These are phyloP conservation scores for Chlorella sorokiniana DNA, from an alignment of 139 green algal genomes.

Conservation along the genomic window DNA sequence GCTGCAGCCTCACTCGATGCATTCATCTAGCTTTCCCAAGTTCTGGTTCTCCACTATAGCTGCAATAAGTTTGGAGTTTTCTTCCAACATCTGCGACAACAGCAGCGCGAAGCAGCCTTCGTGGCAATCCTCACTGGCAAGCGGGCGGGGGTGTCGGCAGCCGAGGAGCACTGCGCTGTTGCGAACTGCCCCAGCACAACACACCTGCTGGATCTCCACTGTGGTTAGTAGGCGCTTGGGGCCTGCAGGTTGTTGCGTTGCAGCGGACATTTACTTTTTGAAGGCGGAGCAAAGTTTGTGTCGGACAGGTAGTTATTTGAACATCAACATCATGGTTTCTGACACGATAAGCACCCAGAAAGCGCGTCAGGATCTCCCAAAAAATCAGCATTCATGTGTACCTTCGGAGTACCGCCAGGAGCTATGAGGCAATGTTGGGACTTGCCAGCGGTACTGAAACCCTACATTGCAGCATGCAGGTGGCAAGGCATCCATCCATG, in stretches of 20 bases:
- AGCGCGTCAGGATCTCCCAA: too few species aligned
- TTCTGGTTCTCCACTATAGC: constrained; percentile 32
- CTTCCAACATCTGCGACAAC: constrained; percentile 26
- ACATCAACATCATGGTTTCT: too few species aligned
- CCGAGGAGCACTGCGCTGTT: not conserved
- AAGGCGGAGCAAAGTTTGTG: not conserved
- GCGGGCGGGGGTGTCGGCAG: not conserved
- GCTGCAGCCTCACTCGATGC: constrained; percentile 14
- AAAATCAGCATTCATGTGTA: too few species aligned
- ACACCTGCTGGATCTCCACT: constrained; percentile 23
- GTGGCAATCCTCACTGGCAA: not conserved
- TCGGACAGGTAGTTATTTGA: too few species aligned
- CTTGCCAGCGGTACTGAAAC: not conserved
- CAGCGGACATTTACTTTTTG: not conserved
- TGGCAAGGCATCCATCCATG: not conserved
- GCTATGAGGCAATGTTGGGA: not conserved
- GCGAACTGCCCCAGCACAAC: not conserved
- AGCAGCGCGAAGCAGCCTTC: too few species aligned
- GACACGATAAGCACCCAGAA: too few species aligned
- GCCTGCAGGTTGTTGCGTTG: not conserved
- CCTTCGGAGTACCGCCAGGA: too few species aligned
- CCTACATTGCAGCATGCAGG: not conserved
- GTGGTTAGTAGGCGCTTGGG: constrained; percentile 8
- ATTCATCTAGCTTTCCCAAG: constrained; percentile 23
- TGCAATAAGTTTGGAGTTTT: constrained; percentile 25